Evolutionary conservation across 2,329 filamentous ascomycete species (phyloP), one percentile per base, ranked within the genome.

Genomic region (Botrytis fragariae): DNA sequence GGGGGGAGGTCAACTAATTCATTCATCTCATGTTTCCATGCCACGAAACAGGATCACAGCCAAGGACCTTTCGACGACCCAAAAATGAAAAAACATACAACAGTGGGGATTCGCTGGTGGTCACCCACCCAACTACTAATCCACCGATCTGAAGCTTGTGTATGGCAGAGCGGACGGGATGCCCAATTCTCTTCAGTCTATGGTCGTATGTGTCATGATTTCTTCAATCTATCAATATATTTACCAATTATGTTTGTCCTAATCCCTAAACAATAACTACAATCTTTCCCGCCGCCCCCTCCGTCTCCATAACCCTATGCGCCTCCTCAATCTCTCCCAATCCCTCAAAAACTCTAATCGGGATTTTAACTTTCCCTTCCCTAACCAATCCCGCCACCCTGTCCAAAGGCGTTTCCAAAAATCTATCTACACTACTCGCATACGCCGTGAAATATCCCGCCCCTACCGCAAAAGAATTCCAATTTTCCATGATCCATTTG

Each of bases 201-300:
- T 54, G 51, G 51, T 54, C 51, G 51, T 54, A 29, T 54, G 48
- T 54, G 25, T 1, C 5, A 16, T 10, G 7, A 6, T 0, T 0
- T 0, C 0, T 0, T 14, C 1, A 51, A 51, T n/a, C 1, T 14
- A 14, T n/a, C 5, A 14, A 54, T 29, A 18, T 54, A 54, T 29
- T 8, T 1, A 29, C 5, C n/a, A n/a, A 29, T 8, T 0, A 2
- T 3, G 0, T 7, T 16, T 16, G 6, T 14, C 14, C 2, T 8
- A 59, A 59, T 1, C 57, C 4, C 57, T 18, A 54, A 29, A 54
- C 8, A 32, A 59, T 18, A 4, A 59, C 29, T 10, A 59, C 57
- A 59, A 59, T 59, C 57, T 59, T 59, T 18, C 16, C 57, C 18
- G 29, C 18, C 29, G 57, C 29, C 16, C 54, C 29, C 29, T 59